Percentiles rank a stretch among this genome's conserved stretches.
phyloP scores from a whole-genome alignment of 2,329 filamentous ascomycete genomes.

The Cytospora chrysosperma region DNA sequence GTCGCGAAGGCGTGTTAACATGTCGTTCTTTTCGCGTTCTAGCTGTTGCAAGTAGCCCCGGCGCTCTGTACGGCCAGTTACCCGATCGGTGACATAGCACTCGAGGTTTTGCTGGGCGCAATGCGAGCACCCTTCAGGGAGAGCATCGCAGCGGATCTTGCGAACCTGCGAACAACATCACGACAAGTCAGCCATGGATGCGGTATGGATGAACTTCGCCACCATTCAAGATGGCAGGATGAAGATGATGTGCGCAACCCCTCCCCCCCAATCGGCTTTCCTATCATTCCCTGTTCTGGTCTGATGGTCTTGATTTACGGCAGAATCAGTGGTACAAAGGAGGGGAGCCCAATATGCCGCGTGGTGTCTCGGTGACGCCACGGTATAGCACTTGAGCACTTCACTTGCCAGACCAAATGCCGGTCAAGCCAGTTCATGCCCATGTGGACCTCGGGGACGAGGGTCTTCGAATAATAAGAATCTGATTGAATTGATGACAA shows the following conservation, averaged over 20 bases:
- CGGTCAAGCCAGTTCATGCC: not conserved
- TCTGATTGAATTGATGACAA: not conserved
- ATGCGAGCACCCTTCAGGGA: constrained; percentile 77
- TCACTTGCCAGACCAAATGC: not conserved
- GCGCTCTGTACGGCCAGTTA: constrained; percentile 76
- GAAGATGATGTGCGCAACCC: not conserved
- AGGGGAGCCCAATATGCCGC: not conserved
- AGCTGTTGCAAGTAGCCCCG: constrained; percentile 76
- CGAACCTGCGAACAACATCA: constrained; percentile 54
- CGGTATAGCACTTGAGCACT: not conserved
- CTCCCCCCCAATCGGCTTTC: not conserved
- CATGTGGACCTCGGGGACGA: not conserved
- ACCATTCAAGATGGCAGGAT: not conserved
- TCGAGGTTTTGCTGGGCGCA: constrained; percentile 74
- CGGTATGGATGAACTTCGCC: too few species aligned
- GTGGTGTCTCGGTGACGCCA: not conserved
- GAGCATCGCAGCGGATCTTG: constrained; percentile 84
- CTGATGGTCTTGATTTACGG: not conserved
- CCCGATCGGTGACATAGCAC: constrained; percentile 83
- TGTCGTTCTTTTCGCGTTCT: constrained; percentile 68
- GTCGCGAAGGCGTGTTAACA: constrained; percentile 65
- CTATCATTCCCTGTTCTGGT: not conserved
- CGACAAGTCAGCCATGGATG: not conserved
- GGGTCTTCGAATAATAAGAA: not conserved
- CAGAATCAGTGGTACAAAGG: not conserved